Conservation (phyloP, 2,329 filamentous ascomycete species). For the Sporothrix variecibatus region DNA sequence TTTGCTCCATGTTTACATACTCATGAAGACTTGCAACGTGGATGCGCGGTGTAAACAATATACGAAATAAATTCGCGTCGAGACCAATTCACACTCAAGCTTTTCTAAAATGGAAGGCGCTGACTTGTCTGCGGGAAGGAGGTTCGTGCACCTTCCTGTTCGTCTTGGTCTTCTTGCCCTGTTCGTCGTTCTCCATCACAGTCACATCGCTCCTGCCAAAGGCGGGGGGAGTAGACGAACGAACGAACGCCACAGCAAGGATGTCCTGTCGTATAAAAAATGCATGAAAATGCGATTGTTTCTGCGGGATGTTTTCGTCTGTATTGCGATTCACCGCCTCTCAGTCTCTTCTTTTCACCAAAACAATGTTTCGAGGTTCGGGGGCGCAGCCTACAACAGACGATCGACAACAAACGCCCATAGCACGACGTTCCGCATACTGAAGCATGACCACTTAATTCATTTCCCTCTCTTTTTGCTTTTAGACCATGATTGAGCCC, state of each 20-base stretch:
- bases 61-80: too few species aligned
- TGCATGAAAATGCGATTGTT: not conserved
- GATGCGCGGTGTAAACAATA: too few species aligned
- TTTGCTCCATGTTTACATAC: not conserved
- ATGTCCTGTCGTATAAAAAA: not conserved
- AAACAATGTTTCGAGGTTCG: not conserved
- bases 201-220: constrained; percentile 21
- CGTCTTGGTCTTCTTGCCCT: not conserved
- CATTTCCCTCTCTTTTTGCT: not conserved
- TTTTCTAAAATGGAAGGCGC: not conserved
- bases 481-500: not conserved
- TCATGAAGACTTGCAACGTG: too few species aligned
- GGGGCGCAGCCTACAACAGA: not conserved
- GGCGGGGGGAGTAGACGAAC: constrained; percentile 9
- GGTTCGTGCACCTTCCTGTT: constrained; percentile 20
- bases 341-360: not conserved
- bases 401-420: not conserved
- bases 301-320: not conserved
- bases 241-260: constrained; percentile 1
- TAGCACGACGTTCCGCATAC: not conserved
- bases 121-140: not conserved
- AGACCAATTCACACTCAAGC: not conserved
- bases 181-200: not conserved
- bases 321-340: not conserved
- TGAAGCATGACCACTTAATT: not conserved